Conservation (phyloP, 495 filamentous ascomycete species). For the Podospora tetraspora region DNA sequence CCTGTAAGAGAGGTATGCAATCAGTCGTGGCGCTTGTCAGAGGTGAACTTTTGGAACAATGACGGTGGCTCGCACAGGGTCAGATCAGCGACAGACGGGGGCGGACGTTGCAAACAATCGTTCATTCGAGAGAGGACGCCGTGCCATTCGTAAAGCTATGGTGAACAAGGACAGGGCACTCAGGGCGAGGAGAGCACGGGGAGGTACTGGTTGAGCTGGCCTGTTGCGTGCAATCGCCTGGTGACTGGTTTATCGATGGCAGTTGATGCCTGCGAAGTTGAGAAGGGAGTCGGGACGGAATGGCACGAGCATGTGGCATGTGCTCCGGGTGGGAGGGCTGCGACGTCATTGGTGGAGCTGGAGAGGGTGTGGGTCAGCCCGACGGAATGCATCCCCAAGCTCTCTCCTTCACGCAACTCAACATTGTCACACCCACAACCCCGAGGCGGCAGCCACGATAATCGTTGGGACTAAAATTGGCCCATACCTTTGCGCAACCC, state of each 20-base stretch:
- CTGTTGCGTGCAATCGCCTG: not conserved
- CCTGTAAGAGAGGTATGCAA: conserved; percentile 1
- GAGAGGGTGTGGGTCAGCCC: not conserved
- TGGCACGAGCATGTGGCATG: conserved; percentile 21
- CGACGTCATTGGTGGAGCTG: conserved; percentile 9
- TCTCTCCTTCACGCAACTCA: not conserved
- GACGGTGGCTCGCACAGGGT: not conserved
- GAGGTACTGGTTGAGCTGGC: not conserved
- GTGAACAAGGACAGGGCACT: not conserved
- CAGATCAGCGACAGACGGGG: not conserved
- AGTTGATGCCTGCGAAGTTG: conserved; percentile 6
- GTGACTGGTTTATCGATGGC: not conserved
- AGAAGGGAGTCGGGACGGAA: not conserved
- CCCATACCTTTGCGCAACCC: no score
- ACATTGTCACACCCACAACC: not conserved
- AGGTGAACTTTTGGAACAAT: not conserved
- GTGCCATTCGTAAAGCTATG: not conserved
- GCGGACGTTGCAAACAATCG: not conserved
- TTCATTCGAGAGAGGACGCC: not conserved
- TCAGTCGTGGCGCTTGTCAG: not conserved
- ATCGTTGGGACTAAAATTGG: no score
- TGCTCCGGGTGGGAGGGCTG: conserved; percentile 11
- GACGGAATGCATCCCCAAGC: not conserved
- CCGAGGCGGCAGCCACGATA: no score
- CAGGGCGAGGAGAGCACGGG: not conserved